Base-by-base conservation (phyloP, 2,329 filamentous ascomycete species). In the Xylaria sp. region DNA sequence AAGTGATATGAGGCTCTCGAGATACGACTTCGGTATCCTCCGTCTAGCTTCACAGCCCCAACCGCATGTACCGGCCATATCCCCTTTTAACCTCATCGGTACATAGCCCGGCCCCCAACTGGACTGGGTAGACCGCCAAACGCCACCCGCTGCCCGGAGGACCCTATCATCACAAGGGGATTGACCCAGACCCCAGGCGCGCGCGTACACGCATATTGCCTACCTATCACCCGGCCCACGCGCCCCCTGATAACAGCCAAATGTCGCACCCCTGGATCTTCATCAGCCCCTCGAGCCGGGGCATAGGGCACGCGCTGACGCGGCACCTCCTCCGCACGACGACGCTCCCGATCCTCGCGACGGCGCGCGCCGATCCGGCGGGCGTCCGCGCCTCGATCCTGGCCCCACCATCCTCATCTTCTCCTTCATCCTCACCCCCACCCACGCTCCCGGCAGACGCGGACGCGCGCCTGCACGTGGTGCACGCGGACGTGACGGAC, bases 221-320 rank as follows among this genome's bases (percentile, higher is more conserved):
- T n/a, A n/a, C n/a, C n/a, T n/a, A n/a, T n/a, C n/a, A n/a, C n/a
- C n/a, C n/a, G n/a, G n/a, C n/a, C n/a, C n/a, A n/a, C n/a, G n/a
- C n/a, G n/a, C n/a, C n/a, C n/a, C n/a, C n/a, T n/a, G n/a, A n/a
- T n/a, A 42, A 46, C 1, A 46, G 20, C n/a, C 18, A 53, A 34
- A 77, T 78, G 73, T 77, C 77, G 37, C 73, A 73, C 34, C 79
- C 79, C 18, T 82, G 79, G 79, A 75, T 79, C 60, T 68, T 82
- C 57, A 60, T 81, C 56, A 76, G 71, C 39, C 77, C 79, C 0
- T 74, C 78, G 17, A 77, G 71, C 63, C 71, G 79, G 21, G 79
- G 79, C 59, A 78, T 81, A 42, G 78, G 78, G 44, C 69, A 76
- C 57, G 74, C 77, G 39, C 71, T 84, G 11, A 76, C 78, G 9